Conservation (phyloP, 1,139 yeast genomes). For the Debaryomyces singareniensis region DNA sequence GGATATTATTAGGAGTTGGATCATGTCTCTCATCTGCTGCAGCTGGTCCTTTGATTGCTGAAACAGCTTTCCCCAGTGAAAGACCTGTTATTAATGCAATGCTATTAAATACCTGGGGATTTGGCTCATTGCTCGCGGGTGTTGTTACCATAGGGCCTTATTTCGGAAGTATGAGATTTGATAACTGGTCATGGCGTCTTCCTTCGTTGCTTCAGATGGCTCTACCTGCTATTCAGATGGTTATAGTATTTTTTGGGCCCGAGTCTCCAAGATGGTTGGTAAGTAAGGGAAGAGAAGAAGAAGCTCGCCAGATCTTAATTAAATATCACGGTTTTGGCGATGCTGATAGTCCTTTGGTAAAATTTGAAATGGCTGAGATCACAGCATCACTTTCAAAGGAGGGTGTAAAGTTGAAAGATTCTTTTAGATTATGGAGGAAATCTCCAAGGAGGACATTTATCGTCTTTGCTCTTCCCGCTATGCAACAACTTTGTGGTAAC, state of each 20-base stretch:
- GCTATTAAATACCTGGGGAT: slow-evolving; percentile 44
- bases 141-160: slow-evolving; percentile 48
- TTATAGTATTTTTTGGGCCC: slow-evolving; percentile 30
- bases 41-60: slow-evolving; percentile 36
- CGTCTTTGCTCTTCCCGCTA: too few species aligned
- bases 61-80: slow-evolving; percentile 41
- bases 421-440: too few species aligned
- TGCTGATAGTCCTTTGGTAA: slow-evolving; percentile 27
- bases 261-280: slow-evolving; percentile 44
- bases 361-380: slow-evolving; percentile 42
- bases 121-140: slow-evolving; percentile 52
- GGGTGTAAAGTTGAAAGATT: too few species aligned
- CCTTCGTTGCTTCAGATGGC: slow-evolving; percentile 42
- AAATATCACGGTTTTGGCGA: slow-evolving; percentile 36
- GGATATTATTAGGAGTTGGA: slow-evolving; percentile 40
- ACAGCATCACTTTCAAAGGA: slow-evolving; percentile 32
- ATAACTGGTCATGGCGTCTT: slow-evolving; percentile 35
- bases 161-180: too few species aligned
- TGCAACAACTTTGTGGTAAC: too few species aligned
- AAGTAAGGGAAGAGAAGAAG: slow-evolving; percentile 27
- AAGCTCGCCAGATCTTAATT: slow-evolving; percentile 36
- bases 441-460: too few species aligned
- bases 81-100: slow-evolving; percentile 40
- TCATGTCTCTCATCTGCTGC: slow-evolving; percentile 29
- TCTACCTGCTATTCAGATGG: slow-evolving; percentile 21